Conservation (phyloP, 305 asterid genomes). For the Solanum chacoense region DNA sequence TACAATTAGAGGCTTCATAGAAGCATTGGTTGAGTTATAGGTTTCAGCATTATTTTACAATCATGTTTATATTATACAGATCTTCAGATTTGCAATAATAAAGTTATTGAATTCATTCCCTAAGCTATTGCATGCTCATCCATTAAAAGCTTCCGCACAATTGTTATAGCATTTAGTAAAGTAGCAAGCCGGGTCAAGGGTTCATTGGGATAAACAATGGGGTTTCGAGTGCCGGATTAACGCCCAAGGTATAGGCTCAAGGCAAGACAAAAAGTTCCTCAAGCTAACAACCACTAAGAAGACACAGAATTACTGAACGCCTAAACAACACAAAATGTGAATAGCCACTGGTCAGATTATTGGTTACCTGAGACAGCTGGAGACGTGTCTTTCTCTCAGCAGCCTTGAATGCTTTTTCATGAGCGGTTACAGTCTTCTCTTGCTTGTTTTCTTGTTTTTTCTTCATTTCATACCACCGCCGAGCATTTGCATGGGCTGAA, state of each 20-base stretch:
- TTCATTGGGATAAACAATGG: not conserved
- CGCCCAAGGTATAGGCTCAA: not conserved
- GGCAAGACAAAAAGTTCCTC: not conserved
- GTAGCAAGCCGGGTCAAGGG: not conserved
- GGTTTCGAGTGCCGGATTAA: not conserved
- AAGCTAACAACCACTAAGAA: not conserved
- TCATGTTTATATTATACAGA: not conserved
- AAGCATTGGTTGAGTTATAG: not conserved
- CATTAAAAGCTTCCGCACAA: not conserved
- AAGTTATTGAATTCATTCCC: not conserved
- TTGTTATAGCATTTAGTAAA: not conserved
- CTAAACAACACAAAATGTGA: not conserved
- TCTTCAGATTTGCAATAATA: not conserved
- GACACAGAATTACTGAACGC: not conserved
- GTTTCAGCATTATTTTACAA: not conserved
- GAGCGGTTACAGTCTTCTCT: constrained; percentile 87
- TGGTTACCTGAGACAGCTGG: constrained; percentile 82
- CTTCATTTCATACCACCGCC: constrained; percentile 89
- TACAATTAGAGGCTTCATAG: not conserved
- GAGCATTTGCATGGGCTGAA: constrained; percentile 98
- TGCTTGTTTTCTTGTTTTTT: constrained; percentile 92
- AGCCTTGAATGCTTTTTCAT: constrained; percentile 94
- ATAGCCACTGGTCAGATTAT: constrained; percentile 11
- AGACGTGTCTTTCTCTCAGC: constrained; percentile 88
- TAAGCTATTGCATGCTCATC: not conserved